Evolutionary conservation across 192 early-diverging fungal genomes (phyloP).

Genomic region (Dissophora globulifera): DNA sequence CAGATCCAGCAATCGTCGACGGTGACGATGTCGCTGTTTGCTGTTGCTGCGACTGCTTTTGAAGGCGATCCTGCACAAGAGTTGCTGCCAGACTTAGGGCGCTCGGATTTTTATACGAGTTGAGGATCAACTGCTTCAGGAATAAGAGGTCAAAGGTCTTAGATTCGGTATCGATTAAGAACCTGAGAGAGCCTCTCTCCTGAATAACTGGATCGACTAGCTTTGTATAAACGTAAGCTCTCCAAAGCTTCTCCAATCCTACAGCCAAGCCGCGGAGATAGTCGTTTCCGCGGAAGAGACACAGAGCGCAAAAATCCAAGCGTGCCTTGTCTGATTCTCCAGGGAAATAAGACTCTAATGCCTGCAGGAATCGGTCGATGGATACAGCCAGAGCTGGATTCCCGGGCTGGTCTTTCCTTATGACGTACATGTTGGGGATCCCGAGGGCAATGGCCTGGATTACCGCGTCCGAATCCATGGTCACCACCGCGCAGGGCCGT

Average conservation of each 20-base stretch:
- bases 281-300: constrained; percentile 52
- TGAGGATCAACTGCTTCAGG: constrained; percentile 27
- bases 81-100: background rate
- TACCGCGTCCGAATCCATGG: constrained; percentile 51
- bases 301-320: constrained; percentile 46
- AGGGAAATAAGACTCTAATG: constrained; percentile 32
- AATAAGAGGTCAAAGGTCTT: constrained; percentile 49
- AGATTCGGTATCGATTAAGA: constrained; percentile 32
- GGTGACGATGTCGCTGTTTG: background rate
- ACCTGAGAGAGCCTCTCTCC: background rate
- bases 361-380: constrained; percentile 37
- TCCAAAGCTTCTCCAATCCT: constrained; percentile 39
- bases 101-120: constrained; percentile 17
- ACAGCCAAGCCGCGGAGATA: constrained; percentile 29
- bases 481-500: constrained; percentile 47
- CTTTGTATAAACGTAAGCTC: constrained; percentile 33
- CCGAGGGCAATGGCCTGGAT: constrained; percentile 46
- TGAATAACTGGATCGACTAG: constrained; percentile 25
- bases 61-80: too few species aligned
- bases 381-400: constrained; percentile 24
- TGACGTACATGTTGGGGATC: constrained; percentile 44
- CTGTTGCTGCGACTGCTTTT: background rate
- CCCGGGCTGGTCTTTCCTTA: constrained; percentile 28
- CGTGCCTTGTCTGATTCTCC: constrained; percentile 31
- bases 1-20: too few species aligned